Conservation (phyloP, 345 rosid genomes). For the Boechera stricta region DNA sequence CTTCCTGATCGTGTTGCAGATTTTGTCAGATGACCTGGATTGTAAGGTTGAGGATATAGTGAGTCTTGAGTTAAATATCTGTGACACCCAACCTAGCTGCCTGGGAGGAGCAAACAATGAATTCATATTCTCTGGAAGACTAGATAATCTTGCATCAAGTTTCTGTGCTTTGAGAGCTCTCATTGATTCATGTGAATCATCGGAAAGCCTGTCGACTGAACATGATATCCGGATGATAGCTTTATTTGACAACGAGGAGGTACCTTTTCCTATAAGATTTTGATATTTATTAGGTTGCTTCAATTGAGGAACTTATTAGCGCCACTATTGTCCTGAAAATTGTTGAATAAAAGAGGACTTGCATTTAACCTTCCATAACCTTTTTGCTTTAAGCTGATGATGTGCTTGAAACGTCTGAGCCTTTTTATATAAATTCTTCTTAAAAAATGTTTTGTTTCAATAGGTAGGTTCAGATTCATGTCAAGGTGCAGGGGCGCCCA, state of each 20-base stretch:
- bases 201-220: conserved; percentile 61
- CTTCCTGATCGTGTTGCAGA: conserved; percentile 49
- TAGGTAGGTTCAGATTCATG: conserved; percentile 92
- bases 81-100: conserved; percentile 97
- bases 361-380: conserved; percentile 1
- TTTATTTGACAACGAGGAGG: conserved; percentile 98
- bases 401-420: neutral
- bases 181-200: conserved; percentile 70
- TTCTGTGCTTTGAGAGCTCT: conserved; percentile 91
- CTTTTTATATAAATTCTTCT: neutral
- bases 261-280: conserved; percentile 42
- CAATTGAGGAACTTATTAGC: neutral
- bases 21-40: conserved; percentile 69
- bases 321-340: neutral
- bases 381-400: conserved; percentile 8
- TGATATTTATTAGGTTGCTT: neutral
- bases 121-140: conserved; percentile 93
- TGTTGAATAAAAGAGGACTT: conserved; percentile 1
- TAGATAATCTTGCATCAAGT: conserved; percentile 93
- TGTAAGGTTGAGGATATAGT: conserved; percentile 72
- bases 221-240: conserved; percentile 84
- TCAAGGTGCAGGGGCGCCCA: conserved; percentile 97
- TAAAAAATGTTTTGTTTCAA: conserved; percentile 24
- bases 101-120: conserved; percentile 93
- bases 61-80: conserved; percentile 85